Conservation (phyloP, 805 yeast species). For the Blastobotrys terrestris region DNA sequence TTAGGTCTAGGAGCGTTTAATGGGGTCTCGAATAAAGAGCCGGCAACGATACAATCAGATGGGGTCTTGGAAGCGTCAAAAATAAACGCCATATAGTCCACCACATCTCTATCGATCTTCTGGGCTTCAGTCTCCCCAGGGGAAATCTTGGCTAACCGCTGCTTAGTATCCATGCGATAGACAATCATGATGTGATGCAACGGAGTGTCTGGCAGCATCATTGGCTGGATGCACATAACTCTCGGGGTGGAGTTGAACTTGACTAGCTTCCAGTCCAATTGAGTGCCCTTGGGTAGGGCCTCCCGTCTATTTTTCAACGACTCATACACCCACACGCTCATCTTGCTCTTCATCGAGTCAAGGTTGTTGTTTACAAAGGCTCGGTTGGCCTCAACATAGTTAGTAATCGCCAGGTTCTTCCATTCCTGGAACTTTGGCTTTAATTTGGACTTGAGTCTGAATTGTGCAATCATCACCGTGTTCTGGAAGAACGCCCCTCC, state of each 20-base stretch:
- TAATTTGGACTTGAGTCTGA: slow-evolving; percentile 60
- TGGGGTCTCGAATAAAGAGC: slow-evolving; percentile 58
- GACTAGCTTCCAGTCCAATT: slow-evolving; percentile 70
- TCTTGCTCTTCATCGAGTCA: slow-evolving; percentile 37
- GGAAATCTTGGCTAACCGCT: slow-evolving; percentile 47
- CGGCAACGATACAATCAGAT: slow-evolving; percentile 53
- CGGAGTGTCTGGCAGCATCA: slow-evolving; percentile 53
- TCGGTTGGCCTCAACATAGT: slow-evolving; percentile 69
- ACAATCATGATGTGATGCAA: slow-evolving; percentile 52
- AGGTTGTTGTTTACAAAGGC: slow-evolving; percentile 64
- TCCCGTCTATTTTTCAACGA: slow-evolving; percentile 48
- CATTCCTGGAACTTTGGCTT: slow-evolving; percentile 68
- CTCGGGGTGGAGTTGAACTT: slow-evolving; percentile 68
- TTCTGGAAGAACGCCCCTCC: slow-evolving; percentile 59
- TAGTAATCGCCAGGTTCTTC: slow-evolving; percentile 80
- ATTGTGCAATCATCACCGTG: slow-evolving; percentile 53
- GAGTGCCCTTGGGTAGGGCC: slow-evolving; percentile 50
- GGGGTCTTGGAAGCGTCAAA: slow-evolving; percentile 51
- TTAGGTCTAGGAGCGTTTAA: slow-evolving; percentile 29
- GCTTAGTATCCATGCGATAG: slow-evolving; percentile 58
- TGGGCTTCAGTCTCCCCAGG: slow-evolving; percentile 40
- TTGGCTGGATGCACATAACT: slow-evolving; percentile 60
- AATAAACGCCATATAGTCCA: slow-evolving; percentile 55
- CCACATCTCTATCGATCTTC: slow-evolving; percentile 46
- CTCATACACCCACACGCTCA: slow-evolving; percentile 59